Percentiles rank a stretch among this genome's conserved stretches.
Conservation (phyloP, 371 early-diverging fungal genomes). For the Actinomortierella ambigua region DNA sequence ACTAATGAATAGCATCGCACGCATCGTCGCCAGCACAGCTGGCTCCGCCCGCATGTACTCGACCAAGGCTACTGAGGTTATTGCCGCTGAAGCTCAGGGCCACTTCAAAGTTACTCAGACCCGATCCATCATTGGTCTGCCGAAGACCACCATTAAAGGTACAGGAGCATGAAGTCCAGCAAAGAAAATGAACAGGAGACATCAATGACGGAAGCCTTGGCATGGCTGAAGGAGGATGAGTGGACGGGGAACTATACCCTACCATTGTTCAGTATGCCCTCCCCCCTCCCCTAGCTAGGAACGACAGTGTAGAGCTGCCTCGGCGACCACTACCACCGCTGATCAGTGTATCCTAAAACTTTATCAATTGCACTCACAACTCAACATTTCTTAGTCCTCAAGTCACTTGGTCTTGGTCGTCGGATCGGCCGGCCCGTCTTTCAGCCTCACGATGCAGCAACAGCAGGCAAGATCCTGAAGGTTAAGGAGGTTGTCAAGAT, state of each 20-base stretch:
- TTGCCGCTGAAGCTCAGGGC: constrained; percentile 39
- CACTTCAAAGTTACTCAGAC: constrained; percentile 64
- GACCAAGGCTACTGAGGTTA: too few relatives aligned
- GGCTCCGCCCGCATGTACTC: too few relatives aligned
- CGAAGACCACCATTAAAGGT: constrained; percentile 54
- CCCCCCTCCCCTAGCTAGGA: too few relatives aligned
- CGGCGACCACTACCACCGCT: too few relatives aligned
- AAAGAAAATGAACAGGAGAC: background rate
- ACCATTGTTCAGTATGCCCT: too few relatives aligned
- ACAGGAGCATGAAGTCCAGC: background rate
- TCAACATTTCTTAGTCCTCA: constrained; percentile 43
- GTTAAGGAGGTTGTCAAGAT: constrained; percentile 81
- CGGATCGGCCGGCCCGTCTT: constrained; percentile 62
- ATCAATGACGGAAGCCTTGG: background rate
- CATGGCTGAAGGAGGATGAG: background rate
- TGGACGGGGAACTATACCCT: too few relatives aligned
- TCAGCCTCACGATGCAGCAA: constrained; percentile 61
- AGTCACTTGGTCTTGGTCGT: constrained; percentile 60
- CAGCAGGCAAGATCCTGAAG: constrained; percentile 80
- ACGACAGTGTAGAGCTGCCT: too few relatives aligned
- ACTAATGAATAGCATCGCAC: too few relatives aligned
- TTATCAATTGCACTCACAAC: background rate
- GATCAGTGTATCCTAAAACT: background rate
- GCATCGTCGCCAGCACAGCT: too few relatives aligned
- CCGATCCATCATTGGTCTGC: constrained; percentile 67